Base-by-base conservation (phyloP, 495 filamentous ascomycete species). In the Penicillium goetzii region DNA sequence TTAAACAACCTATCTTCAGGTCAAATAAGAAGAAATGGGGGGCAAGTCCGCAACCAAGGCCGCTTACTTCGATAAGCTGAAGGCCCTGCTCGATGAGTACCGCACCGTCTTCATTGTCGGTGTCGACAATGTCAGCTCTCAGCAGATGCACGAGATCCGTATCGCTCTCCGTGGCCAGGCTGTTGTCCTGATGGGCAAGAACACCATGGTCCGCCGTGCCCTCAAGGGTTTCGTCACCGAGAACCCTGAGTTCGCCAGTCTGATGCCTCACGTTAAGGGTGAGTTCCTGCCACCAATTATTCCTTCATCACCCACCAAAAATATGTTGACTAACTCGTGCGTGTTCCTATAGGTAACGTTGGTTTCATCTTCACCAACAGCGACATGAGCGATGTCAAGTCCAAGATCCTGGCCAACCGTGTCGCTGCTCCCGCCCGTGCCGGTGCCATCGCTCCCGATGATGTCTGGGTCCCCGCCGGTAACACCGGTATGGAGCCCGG, bases 61-160 rank as follows among this genome's bases (percentile, higher is more conserved):
- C 78, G 91, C 86, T 83, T 99, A 99, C 88, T 99, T 99, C 86
- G 93, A 97, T 79, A 97, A 97, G 90, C 90, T 99, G 74, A 97
- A 97, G 88, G 82, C 78, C 74, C 86, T 97, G 58, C 88, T 97
- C 73, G 89, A 96, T 82, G 87, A 90, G 74, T 97, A 97, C 89
- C 85, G 86, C 77, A 91, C 88, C 69, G 89, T 97, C 84, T 99
- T 99, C 91, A 93, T 99, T 77, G 93, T 97, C 78, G 86, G 86
- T 72, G 90, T 96, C 79, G 92, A 96, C 87, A 96, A 95, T 94
- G 91, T 91, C 81, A 90, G 88, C 78, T 99, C 95, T 59, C 95
- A 99, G 89, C 95, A 99, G 88, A 99, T 99, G 95, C 95, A 99
- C 90, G 95, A 99, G 87, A 98, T 98, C 79, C 90, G 95, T 81